Evolutionary conservation across 305 asterid genomes (phyloP).

Genomic region (Caryopteris hybrid): DNA sequence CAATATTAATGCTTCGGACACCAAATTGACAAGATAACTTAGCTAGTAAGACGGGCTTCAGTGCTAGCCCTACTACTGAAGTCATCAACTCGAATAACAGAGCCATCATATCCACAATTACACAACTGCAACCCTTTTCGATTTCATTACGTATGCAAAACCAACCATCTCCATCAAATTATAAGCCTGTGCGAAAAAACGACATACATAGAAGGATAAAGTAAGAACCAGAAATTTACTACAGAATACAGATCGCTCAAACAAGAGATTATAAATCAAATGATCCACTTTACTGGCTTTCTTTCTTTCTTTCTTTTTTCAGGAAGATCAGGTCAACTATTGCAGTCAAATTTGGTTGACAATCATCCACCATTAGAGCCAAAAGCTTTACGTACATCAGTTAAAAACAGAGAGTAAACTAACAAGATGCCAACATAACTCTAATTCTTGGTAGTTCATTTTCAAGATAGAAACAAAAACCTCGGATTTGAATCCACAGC

Average conservation of each 20-base stretch:
- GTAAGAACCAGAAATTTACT: background rate
- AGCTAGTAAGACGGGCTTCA: conserved; percentile 44
- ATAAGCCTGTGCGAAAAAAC: background rate
- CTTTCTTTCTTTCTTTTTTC: too few species aligned
- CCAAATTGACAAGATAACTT: conserved; percentile 34
- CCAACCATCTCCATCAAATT: conserved; percentile 17
- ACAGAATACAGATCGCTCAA: background rate
- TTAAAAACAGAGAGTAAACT: too few species aligned
- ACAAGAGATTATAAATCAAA: background rate
- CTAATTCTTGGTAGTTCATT: too few species aligned
- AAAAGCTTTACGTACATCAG: too few species aligned
- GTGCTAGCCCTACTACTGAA: conserved; percentile 23
- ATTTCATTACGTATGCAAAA: background rate
- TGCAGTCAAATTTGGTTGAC: background rate
- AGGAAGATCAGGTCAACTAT: background rate
- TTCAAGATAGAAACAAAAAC: too few species aligned
- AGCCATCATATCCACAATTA: conserved; percentile 21
- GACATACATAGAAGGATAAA: background rate
- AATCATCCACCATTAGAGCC: background rate
- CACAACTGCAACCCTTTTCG: conserved; percentile 5
- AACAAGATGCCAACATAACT: too few species aligned
- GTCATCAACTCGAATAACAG: conserved; percentile 26
- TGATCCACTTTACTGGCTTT: background rate
- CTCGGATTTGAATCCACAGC: too few species aligned
- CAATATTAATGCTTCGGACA: conserved; percentile 22